These are phyloP conservation scores for Musa troglodytarum DNA, from an alignment of 176 grass and related monocot genomes.

Conservation along the genomic window DNA sequence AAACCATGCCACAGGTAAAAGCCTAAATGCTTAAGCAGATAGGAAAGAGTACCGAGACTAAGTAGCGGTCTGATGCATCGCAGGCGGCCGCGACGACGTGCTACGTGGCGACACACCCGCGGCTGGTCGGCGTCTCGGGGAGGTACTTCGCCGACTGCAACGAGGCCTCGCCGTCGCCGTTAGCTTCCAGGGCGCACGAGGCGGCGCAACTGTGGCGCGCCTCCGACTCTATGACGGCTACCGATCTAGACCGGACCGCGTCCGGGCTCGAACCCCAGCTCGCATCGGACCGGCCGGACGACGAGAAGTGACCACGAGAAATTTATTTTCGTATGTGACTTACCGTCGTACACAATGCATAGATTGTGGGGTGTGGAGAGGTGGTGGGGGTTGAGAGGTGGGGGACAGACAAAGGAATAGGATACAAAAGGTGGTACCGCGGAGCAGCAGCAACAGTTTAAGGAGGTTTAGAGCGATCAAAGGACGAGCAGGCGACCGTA, in stretches of 20 bases:
- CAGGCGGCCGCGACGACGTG: conserved; percentile 94
- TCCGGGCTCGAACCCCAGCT: not conserved
- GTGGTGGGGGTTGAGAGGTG: no score
- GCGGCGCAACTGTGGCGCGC: conserved; percentile 52
- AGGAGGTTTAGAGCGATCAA: not conserved
- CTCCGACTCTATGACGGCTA: conserved; percentile 36
- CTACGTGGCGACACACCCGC: conserved; percentile 81
- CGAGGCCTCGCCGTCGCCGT: conserved; percentile 68
- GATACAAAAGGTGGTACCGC: not conserved
- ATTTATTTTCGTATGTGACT: not conserved
- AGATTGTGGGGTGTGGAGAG: no score
- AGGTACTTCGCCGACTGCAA: conserved; percentile 96
- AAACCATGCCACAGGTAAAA: conserved; percentile 79
- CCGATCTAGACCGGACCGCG: no score
- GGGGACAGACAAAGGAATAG: not conserved
- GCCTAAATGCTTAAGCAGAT: no score
- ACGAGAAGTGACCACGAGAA: not conserved
- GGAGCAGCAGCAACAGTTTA: not conserved
- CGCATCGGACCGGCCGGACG: not conserved
- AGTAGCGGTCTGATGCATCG: not conserved
- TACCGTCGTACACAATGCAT: no score
- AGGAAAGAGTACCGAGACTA: no score
- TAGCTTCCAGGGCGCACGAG: conserved; percentile 34
- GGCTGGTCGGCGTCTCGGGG: conserved; percentile 55
- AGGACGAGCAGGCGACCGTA: conserved; percentile 4